Evolutionary conservation across 768 basidiomycete genomes (phyloP).

Genomic region (Hericium alpestre): DNA sequence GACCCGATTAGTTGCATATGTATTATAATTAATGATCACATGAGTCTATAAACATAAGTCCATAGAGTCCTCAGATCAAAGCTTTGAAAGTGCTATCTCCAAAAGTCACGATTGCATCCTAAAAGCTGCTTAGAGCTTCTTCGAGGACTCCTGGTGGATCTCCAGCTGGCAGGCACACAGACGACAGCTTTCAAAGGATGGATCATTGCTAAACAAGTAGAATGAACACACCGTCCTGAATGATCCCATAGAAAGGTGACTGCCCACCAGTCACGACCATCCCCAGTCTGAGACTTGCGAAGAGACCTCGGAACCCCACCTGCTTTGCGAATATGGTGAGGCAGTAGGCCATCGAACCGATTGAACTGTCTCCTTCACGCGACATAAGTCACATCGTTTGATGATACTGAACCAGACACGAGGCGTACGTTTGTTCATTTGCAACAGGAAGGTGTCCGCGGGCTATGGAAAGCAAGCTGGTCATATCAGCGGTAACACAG

Average conservation of each 20-base stretch:
- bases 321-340: slow-evolving; percentile 52
- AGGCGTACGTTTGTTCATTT: slow-evolving; percentile 55
- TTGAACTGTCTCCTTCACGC: slow-evolving; percentile 58
- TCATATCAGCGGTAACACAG: no score
- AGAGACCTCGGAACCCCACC: slow-evolving; percentile 63
- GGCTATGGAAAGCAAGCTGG: slow-evolving; percentile 77
- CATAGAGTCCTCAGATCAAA: no score
- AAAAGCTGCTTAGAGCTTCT: no score
- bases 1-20: no score
- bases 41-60: no score
- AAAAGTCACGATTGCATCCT: no score
- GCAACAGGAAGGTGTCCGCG: slow-evolving; percentile 73
- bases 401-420: neutral
- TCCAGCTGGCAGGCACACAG: slow-evolving; percentile 57
- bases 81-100: no score
- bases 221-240: slow-evolving; percentile 53
- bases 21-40: no score
- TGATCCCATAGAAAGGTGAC: slow-evolving; percentile 67
- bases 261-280: slow-evolving; percentile 86
- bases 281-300: slow-evolving; percentile 70
- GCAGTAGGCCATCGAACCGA: slow-evolving; percentile 61
- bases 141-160: slow-evolving; percentile 52
- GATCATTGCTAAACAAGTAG: neutral
- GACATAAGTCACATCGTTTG: neutral
- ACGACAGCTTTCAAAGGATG: slow-evolving; percentile 20